phyloP scores from a whole-genome alignment of 2,329 filamentous ascomycete species.

The Colletotrichum theobromicola region DNA sequence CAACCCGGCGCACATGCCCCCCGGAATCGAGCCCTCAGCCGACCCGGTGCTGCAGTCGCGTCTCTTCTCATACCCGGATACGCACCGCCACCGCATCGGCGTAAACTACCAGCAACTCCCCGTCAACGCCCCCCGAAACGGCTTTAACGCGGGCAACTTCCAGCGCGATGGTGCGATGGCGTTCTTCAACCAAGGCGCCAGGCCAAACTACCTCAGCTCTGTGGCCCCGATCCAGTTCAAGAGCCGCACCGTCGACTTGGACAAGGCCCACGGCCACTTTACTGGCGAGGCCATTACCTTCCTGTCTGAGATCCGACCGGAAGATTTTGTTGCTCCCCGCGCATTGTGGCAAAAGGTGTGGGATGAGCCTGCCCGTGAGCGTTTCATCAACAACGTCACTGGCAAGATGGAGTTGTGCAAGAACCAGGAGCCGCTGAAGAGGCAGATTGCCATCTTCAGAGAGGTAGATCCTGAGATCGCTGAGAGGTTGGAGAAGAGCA shows the following conservation, averaged over 20 bases:
- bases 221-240: slow-evolving; percentile 39
- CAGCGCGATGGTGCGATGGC: slow-evolving; percentile 71
- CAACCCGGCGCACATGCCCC: slow-evolving; percentile 67
- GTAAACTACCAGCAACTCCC: slow-evolving; percentile 69
- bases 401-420: slow-evolving; percentile 66
- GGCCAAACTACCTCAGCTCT: slow-evolving; percentile 22
- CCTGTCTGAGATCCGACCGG: slow-evolving; percentile 40
- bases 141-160: slow-evolving; percentile 66
- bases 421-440: slow-evolving; percentile 65
- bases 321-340: slow-evolving; percentile 54
- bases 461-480: slow-evolving; percentile 66
- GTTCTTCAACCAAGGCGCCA: slow-evolving; percentile 34
- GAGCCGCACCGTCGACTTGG: slow-evolving; percentile 37
- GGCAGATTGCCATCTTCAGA: slow-evolving; percentile 69
- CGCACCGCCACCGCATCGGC: slow-evolving; percentile 67
- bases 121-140: slow-evolving; percentile 60
- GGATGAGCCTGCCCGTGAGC: slow-evolving; percentile 60
- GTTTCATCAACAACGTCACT: slow-evolving; percentile 64
- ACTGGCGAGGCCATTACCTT: slow-evolving; percentile 41
- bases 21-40: slow-evolving; percentile 65
- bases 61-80: slow-evolving; percentile 66
- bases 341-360: slow-evolving; percentile 66
- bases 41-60: slow-evolving; percentile 67
- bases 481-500: slow-evolving; percentile 64
- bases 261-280: slow-evolving; percentile 43